Base-by-base conservation (phyloP, 2,329 filamentous ascomycete species). In the Dryadomyces quercus-mongolicae region DNA sequence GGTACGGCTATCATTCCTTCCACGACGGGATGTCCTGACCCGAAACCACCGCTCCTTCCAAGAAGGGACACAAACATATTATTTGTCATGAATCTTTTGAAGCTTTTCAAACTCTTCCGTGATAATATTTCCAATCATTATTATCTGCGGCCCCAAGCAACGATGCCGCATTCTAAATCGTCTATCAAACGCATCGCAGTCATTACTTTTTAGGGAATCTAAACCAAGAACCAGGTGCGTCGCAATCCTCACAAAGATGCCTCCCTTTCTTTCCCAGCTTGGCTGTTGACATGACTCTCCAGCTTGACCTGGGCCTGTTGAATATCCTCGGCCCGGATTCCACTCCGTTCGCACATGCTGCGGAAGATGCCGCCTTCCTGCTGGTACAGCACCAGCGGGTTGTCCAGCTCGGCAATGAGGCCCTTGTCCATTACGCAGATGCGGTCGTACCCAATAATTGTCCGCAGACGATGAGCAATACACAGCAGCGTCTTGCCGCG, bases 371-470 rank as follows among this genome's bases (percentile, higher is more conserved):
- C 82, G 49, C 75, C 70, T 31, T 64, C 67, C 56, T 84, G 78
- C 76, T 84, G 77, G 76, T 86, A 97, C 57, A 98, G 71, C 46
- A 73, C 75, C 45, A 85, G 64, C 2, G 93, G 93, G 15, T 79
- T 77, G 64, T 87, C 93, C 58, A 97, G 74, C 76, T 97, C 91
- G 0, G 87, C 88, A 64, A 98, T 96, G 16, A 72, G 71, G 0
- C 93, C 93, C 47, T 84, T 77, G 63, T 97, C 92, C 91, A 98
- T 95, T 61, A 98, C 93, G 63, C 90, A 92, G 65, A 98, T 95
- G 49, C 92, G 82, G 68, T 98, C 92, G 68, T 97, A 97, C 31
- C 84, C 83, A 58, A 97, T 85, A 59, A 98, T 95, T 1, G 93
- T 97, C 64, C 88, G 85, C 62, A 97, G 74, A 5, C 92, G 79